These are phyloP conservation scores for Moringa oleifera DNA, from an alignment of 345 rosid species.

Conservation along the genomic window DNA sequence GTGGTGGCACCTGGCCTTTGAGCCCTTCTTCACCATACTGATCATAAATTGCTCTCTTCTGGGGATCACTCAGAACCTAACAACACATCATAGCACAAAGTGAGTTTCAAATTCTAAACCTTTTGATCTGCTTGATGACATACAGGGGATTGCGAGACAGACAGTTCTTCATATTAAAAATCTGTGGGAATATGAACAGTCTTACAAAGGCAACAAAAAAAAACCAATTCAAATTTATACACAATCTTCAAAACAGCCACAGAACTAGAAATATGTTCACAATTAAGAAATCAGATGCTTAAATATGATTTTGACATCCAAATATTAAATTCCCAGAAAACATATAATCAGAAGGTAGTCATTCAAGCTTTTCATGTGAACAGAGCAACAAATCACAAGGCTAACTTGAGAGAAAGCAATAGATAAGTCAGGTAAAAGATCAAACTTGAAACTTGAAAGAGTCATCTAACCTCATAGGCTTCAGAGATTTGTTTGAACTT, in stretches of 20 bases:
- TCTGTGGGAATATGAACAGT: background rate
- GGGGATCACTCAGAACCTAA: constrained; percentile 80
- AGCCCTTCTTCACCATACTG: constrained; percentile 88
- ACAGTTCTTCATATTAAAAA: background rate
- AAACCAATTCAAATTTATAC: constrained; percentile 2
- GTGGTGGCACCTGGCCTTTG: constrained; percentile 72
- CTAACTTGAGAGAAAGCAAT: background rate
- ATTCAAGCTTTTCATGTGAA: background rate
- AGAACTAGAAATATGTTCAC: background rate
- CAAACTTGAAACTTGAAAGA: background rate
- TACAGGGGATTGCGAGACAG: background rate
- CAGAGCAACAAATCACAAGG: background rate
- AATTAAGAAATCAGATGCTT: background rate
- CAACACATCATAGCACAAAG: background rate
- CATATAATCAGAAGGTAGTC: background rate
- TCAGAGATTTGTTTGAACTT: constrained; percentile 88
- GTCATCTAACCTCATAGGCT: constrained; percentile 58
- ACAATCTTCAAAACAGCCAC: background rate
- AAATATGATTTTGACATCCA: background rate
- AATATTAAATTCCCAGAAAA: background rate
- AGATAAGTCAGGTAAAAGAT: background rate
- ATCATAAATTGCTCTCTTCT: constrained; percentile 72
- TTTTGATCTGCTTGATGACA: background rate
- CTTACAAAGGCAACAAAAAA: too few relatives aligned
- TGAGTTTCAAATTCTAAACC: background rate